Conservation (phyloP, 805 yeast species). For the Yarrowia yakushimensis region DNA sequence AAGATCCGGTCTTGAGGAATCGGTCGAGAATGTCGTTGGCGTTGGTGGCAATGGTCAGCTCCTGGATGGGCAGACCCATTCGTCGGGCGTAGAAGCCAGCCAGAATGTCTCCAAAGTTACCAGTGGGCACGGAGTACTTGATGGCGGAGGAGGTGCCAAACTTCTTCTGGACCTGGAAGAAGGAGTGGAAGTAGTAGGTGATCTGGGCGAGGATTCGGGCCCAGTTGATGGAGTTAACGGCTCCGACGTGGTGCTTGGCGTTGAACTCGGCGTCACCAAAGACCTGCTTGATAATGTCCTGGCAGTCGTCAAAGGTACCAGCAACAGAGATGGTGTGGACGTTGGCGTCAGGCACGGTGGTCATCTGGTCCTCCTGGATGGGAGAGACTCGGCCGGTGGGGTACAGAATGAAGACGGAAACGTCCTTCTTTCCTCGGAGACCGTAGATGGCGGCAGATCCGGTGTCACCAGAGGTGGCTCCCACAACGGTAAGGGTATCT, state of each 20-base stretch:
- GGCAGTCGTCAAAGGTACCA: constrained; percentile 98
- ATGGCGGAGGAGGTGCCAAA: constrained; percentile 44
- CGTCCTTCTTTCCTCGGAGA: constrained; percentile 92
- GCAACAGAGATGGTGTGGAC: constrained; percentile 93
- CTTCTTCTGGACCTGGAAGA: constrained; percentile 57
- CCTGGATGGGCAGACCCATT: constrained; percentile 91
- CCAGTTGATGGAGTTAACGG: constrained; percentile 98
- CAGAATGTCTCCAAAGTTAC: constrained; percentile 96
- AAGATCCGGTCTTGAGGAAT: constrained; percentile 80
- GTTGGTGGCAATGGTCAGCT: constrained; percentile 90
- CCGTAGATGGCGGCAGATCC: constrained; percentile 99
- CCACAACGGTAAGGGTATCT: constrained; percentile 89
- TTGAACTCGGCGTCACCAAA: constrained; percentile 90
- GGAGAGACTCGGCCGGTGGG: constrained; percentile 98
- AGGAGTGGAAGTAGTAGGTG: constrained; percentile 92
- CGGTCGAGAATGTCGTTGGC: constrained; percentile 93
- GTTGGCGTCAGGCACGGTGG: constrained; percentile 87
- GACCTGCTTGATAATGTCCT: constrained; percentile 88
- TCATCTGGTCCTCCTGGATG: constrained; percentile 97
- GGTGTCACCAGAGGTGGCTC: constrained; percentile 99
- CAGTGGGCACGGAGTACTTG: constrained; percentile 92
- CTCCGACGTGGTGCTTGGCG: constrained; percentile 88
- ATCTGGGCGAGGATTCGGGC: constrained; percentile 97
- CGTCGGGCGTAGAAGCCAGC: constrained; percentile 93
- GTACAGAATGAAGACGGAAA: constrained; percentile 92